Evolutionary conservation across 163 green algal species (phyloP).

Genomic region (Scenedesmus sp.): DNA sequence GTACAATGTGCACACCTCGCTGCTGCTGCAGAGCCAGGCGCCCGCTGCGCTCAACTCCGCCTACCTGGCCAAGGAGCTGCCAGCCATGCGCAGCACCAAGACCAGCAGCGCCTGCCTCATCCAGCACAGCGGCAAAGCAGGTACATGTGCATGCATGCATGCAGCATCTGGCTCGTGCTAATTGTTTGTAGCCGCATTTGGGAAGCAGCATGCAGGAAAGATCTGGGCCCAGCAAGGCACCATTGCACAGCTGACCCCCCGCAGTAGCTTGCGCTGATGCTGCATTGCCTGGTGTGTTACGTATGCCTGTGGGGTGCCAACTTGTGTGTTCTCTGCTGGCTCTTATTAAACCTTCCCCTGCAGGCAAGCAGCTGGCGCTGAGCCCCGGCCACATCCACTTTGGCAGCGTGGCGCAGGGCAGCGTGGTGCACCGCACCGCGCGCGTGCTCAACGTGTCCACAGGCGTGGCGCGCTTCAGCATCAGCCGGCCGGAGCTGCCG

Average conservation of each 20-base stretch:
- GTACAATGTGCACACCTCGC: no score
- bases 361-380: conserved; percentile 69
- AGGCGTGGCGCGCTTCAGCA: conserved; percentile 62
- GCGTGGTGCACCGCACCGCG: conserved; percentile 60
- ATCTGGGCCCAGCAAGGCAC: no score
- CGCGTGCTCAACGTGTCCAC: conserved; percentile 69
- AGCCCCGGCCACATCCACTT: conserved; percentile 74
- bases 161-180: background rate
- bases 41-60: conserved; percentile 53
- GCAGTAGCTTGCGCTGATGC: no score
- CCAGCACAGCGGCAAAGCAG: conserved; percentile 40
- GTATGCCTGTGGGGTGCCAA: no score
- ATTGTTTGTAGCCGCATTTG: background rate
- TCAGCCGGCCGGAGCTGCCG: conserved; percentile 43
- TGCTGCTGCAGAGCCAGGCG: conserved; percentile 43
- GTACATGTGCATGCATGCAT: conserved; percentile 28
- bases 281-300: no score
- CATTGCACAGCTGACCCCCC: no score
- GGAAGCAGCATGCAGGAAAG: no score
- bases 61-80: conserved; percentile 62
- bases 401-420: conserved; percentile 62
- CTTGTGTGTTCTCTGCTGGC: conserved; percentile 42
- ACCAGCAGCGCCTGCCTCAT: conserved; percentile 56
- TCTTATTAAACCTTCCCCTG: background rate
- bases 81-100: conserved; percentile 54